Evolutionary conservation across 192 early-diverging fungal species (phyloP), one percentile per base, ranked within the genome.

Genomic region (Cetraspora pellucida): DNA sequence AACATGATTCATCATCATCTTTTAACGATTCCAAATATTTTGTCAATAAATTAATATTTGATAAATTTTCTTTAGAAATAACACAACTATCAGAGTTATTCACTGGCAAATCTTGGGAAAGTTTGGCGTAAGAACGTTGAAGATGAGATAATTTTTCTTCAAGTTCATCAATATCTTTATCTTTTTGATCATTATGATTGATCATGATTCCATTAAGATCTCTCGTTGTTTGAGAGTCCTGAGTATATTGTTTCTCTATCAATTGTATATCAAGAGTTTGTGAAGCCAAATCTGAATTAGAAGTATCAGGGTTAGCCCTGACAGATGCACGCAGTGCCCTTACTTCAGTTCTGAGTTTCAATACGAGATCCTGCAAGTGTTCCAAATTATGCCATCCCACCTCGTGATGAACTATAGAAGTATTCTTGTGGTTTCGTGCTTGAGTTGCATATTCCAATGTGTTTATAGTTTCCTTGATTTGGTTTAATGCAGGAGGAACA

Each of bases 391-490:
- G 84, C 77, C 91, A 89, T 28, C 85, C 86, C 50, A 87, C 68
- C 69, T 87, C 83, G 50, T 93, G 89, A 63, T 92, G 88, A 66
- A 91, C 95, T 75, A 96, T 89, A 31, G 90, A 90, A 58, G 89
- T 89, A 82, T 99, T 98, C 75, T 91, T 91, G 85, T 98, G 98
- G 76, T 96, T 97, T 74, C 98, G 88, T 6, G 96, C 97, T 14
- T 96, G 88, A 60, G 95, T 94, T 4, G 98, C 98, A 77, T 97
- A 99, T 78, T 93, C 92, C 50, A 99, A 88, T 1, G 98, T 98
- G 78, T 96, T 98, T 45, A 99, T 79, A 7, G 96, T 96, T 82
- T 99, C 98, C 10, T 87, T 88, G 61, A 93, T 84, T 77, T 96
- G 95, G 63, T 85, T 77, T 76, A 94, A 94, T 19, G 92, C 93